Percentiles rank a stretch among this genome's conserved stretches.
phyloP scores from a whole-genome alignment of 768 basidiomycete species.

The Phanerochaete carnosa region DNA sequence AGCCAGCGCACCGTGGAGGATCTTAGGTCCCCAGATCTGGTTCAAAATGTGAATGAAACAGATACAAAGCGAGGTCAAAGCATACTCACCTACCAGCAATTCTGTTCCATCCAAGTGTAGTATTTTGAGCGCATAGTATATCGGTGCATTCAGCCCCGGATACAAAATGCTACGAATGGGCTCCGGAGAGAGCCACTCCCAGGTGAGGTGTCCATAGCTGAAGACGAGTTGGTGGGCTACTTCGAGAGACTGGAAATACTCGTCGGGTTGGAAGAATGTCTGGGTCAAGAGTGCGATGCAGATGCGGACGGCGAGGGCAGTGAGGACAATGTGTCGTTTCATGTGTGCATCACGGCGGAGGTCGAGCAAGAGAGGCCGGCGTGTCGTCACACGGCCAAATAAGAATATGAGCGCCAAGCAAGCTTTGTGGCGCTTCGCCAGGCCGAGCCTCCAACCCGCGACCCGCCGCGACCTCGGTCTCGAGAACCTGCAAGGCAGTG shows the following conservation, averaged over 20 bases:
- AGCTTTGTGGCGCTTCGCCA: background rate
- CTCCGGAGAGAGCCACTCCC: constrained; percentile 82
- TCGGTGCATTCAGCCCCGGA: constrained; percentile 74
- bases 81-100: constrained; percentile 58
- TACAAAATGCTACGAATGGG: constrained; percentile 83
- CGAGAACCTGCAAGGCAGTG: background rate
- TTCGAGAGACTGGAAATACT: constrained; percentile 93
- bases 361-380: background rate
- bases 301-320: constrained; percentile 37
- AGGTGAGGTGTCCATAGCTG: constrained; percentile 89
- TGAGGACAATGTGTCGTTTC: background rate
- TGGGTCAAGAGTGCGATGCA: constrained; percentile 64
- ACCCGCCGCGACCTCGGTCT: background rate
- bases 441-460: background rate
- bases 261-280: constrained; percentile 96
- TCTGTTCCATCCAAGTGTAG: constrained; percentile 49
- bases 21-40: constrained; percentile 71
- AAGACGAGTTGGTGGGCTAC: constrained; percentile 87
- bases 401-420: background rate
- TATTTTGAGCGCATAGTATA: constrained; percentile 68
- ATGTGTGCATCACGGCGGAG: background rate
- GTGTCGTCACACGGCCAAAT: background rate
- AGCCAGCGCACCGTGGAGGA: constrained; percentile 74
- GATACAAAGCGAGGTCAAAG: background rate
- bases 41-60: background rate